A percentile compares a stretch with the other conserved stretches of the same genome.
Evolutionary conservation across 176 grass and related monocot genomes (phyloP).

Genomic region (Oryza meyeriana): DNA sequence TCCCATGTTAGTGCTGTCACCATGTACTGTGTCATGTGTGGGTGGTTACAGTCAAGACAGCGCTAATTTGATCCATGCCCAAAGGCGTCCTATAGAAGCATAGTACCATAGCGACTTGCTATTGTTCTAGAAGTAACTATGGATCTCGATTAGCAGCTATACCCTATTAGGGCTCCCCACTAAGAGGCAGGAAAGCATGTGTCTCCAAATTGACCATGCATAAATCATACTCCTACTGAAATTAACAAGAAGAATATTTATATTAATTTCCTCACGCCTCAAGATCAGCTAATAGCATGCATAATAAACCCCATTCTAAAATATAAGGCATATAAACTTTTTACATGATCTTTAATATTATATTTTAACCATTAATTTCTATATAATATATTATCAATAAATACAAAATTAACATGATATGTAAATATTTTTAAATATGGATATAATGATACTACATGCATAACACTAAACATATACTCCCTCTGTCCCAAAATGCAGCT

Average conservation of each 20-base stretch:
- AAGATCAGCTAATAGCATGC: neutral
- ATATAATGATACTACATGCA: no score
- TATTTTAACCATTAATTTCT: no score
- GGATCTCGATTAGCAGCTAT: neutral
- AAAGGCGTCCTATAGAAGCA: neutral
- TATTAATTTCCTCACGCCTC: neutral
- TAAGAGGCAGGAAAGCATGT: slow-evolving; percentile 37
- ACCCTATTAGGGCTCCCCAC: neutral
- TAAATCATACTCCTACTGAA: neutral
- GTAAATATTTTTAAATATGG: no score
- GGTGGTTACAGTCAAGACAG: neutral
- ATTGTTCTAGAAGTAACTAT: neutral
- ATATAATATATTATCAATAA: no score
- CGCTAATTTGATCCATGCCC: neutral
- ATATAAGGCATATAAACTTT: no score
- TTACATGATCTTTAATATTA: no score
- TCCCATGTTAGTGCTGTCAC: neutral
- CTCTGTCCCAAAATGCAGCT: no score
- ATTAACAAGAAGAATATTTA: neutral
- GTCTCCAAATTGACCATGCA: slow-evolving; percentile 1
- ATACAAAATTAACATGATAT: no score
- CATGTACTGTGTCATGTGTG: neutral
- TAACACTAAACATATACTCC: no score
- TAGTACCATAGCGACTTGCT: neutral
- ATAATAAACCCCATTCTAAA: no score